These are phyloP conservation scores for Septoria petroselini DNA, from an alignment of 2,329 filamentous ascomycete genomes.

Conservation along the genomic window DNA sequence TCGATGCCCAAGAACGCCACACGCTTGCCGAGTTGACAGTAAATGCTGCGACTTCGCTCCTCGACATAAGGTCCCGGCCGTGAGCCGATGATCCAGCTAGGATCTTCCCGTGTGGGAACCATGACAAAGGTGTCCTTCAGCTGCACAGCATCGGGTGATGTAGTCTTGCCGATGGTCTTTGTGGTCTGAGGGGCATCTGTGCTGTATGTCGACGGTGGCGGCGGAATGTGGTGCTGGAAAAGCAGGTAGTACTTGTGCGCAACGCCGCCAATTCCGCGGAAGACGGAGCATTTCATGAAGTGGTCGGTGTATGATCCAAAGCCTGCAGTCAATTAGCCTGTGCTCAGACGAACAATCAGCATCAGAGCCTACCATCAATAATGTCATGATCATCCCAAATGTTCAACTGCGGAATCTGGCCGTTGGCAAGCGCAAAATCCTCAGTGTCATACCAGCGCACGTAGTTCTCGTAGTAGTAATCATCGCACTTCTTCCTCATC, in stretches of 20 bases:
- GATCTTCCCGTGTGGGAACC: slow-evolving; percentile 55
- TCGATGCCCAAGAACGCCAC: slow-evolving; percentile 62
- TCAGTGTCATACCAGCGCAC: slow-evolving; percentile 66
- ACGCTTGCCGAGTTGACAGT: slow-evolving; percentile 62
- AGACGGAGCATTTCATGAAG: slow-evolving; percentile 64
- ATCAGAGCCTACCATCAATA: slow-evolving; percentile 50
- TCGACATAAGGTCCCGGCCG: slow-evolving; percentile 67
- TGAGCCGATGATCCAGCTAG: slow-evolving; percentile 75
- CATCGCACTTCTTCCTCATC: slow-evolving; percentile 58
- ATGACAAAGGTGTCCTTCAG: slow-evolving; percentile 71
- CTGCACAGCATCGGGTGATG: slow-evolving; percentile 67
- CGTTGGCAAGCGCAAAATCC: slow-evolving; percentile 58
- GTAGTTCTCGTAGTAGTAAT: slow-evolving; percentile 62
- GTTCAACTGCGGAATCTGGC: slow-evolving; percentile 62
- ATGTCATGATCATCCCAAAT: slow-evolving; percentile 67
- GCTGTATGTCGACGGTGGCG: slow-evolving; percentile 80
- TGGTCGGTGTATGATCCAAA: slow-evolving; percentile 61
- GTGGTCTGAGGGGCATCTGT: slow-evolving; percentile 63
- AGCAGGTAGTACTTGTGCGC: slow-evolving; percentile 58
- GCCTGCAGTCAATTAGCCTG: neutral
- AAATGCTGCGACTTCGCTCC: slow-evolving; percentile 59
- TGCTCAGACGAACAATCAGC: neutral
- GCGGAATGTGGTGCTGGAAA: slow-evolving; percentile 75
- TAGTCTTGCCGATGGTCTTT: slow-evolving; percentile 41
- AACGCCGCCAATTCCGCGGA: slow-evolving; percentile 62